Evolutionary conservation across 176 grass and related monocot species (phyloP).

Genomic region (Urochloa ruziziensis): DNA sequence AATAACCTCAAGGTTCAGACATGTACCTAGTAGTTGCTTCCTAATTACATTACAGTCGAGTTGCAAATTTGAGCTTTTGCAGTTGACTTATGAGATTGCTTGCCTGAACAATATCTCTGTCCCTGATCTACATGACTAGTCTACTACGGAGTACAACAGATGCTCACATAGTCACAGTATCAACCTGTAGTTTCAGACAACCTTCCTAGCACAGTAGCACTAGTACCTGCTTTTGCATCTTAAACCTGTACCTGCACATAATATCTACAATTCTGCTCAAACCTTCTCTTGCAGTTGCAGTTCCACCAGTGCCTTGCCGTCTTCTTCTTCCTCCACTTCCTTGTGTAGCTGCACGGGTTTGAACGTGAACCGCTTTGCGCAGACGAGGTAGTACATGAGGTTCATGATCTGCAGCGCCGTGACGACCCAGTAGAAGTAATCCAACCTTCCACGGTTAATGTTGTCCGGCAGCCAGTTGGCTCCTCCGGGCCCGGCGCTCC

Average conservation of each 20-base stretch:
- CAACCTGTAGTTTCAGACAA: constrained; percentile 1
- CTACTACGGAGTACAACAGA: not conserved
- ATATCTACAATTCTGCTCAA: not conserved
- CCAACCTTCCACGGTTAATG: constrained; percentile 67
- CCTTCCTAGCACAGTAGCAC: not conserved
- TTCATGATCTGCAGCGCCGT: constrained; percentile 56
- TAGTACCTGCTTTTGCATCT: not conserved
- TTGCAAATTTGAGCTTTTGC: not conserved
- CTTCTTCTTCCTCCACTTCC: constrained; percentile 1
- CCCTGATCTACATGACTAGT: constrained; percentile 16
- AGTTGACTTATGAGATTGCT: not conserved
- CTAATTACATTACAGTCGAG: not conserved
- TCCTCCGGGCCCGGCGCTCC: constrained; percentile 41
- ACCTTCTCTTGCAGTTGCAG: constrained; percentile 41
- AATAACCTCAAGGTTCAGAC: constrained; percentile 8
- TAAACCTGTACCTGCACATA: constrained; percentile 12
- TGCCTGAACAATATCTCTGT: not conserved
- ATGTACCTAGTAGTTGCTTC: not conserved
- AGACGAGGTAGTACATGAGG: constrained; percentile 63
- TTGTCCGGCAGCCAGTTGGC: constrained; percentile 84
- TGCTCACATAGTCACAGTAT: no score
- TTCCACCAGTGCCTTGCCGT: constrained; percentile 25
- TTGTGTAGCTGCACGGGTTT: constrained; percentile 49
- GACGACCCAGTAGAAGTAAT: constrained; percentile 85
- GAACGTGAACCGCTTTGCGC: constrained; percentile 61